These are phyloP conservation scores for Aspergillus latus DNA, from an alignment of 2,329 filamentous ascomycete species.

Conservation along the genomic window DNA sequence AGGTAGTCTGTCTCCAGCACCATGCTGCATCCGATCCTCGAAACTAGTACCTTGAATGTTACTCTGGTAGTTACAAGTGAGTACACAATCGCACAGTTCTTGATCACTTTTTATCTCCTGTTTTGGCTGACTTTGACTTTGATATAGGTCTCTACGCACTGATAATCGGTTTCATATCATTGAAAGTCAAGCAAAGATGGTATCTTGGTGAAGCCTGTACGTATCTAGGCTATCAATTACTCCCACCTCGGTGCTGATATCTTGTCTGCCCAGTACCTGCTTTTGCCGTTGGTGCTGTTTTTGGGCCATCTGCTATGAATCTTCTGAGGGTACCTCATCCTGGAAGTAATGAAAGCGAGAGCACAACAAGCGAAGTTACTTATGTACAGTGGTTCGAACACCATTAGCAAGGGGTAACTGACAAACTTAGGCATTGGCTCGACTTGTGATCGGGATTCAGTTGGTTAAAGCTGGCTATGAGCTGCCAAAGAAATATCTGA, in stretches of 20 bases:
- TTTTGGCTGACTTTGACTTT: constrained; percentile 6
- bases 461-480: constrained; percentile 65
- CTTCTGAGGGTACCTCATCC: constrained; percentile 50
- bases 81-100: not conserved
- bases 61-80: constrained; percentile 36
- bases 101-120: not conserved
- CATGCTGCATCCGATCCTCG: constrained; percentile 39
- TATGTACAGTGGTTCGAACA: constrained; percentile 32
- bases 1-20: constrained; percentile 6
- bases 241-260: not conserved
- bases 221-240: constrained; percentile 7
- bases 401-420: not conserved
- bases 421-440: constrained; percentile 46
- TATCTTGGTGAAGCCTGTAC: constrained; percentile 43
- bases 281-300: constrained; percentile 53
- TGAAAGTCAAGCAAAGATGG: constrained; percentile 41
- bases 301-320: constrained; percentile 57
- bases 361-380: constrained; percentile 40
- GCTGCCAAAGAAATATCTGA: constrained; percentile 58
- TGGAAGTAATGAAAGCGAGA: constrained; percentile 34
- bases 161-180: constrained; percentile 35
- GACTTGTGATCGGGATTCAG: constrained; percentile 63
- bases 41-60: constrained; percentile 37
- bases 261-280: constrained; percentile 51
- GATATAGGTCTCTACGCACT: constrained; percentile 34